Base-by-base conservation (phyloP, 208 protist species). In the Crithidia bombi region DNA sequence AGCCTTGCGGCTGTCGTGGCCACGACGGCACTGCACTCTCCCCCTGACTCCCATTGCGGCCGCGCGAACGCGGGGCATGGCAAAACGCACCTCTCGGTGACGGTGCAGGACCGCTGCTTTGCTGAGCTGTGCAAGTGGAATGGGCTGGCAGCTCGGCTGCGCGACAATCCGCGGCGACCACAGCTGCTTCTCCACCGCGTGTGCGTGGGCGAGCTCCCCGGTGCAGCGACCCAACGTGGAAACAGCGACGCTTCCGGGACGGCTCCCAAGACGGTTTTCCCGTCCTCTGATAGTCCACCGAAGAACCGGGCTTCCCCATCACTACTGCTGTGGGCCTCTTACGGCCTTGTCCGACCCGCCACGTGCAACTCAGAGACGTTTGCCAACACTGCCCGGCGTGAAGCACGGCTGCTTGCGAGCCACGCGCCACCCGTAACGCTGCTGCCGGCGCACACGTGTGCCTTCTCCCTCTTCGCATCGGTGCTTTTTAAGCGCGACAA, bases 261-360 rank as follows among this genome's bases (percentile, higher is more conserved):
- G 5, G 44, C 7, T 23, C 44, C 14, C n/a, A n/a, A 49, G 14
- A 55, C 28, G 5, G 12, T 21, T 21, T 36, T 17, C 12, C 25
- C 28, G 5, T 9, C 5, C 7, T 55, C 50, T 1, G 3, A 2
- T 44, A 5, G 6, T 5, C 5, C 54, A 28, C 33, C 54, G 26
- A 28, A 30, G 12, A 43, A 46, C 39, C 1, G 51, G 39, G 33
- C 36, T 5, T 17, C n/a, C n/a, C 5, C 30, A 11, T 33, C 28
- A 23, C 47, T 15, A 26, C 38, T 12, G 41, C 36, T 74, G 39
- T 51, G 56, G 67, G 11, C 80, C n/a, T 63, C 35, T 7, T 71
- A 70, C 50, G 86, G 83, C 5, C 63, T 92, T 39, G 81, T 86
- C 38, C 78, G 81, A n/a, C 86, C 86, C 25, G 83, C 78, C 41